Base-by-base conservation (phyloP, 352 stramenopile genomes). In the Globisporangium polare region DNA sequence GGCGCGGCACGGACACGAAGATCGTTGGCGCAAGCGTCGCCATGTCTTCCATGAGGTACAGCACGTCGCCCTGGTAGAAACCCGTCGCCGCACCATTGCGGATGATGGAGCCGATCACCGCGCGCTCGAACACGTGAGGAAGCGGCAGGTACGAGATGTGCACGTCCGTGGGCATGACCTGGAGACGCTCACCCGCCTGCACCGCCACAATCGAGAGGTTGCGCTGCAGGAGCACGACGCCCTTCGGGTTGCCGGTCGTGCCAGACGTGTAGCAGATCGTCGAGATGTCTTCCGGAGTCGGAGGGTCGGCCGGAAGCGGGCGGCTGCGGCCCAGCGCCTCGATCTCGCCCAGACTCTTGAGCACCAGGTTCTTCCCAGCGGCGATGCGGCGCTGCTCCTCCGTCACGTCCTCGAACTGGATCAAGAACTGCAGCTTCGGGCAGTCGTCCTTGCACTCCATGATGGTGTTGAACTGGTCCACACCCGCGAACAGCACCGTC, bases 121-220 rank as follows among this genome's bases (percentile, higher is more conserved):
- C 80, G 13, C 96, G 82, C 77, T 99, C 97, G 64, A 98, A 98
- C 53, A 99, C 96, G 74, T 99, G 97, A 2, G 96, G 85, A 42
- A 99, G 70, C 12, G 96, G 97, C 60, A 99, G 77, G 73, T 99
- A 99, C 31, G 88, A 98, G 41, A 99, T 77, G 67, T 99, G 94
- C 27, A 97, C 79, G 71, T 98, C 94, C 6, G 70, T 78, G 3
- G 66, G 12, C 3, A 56, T 15, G 29, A 87, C 62, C 2, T 20
- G 29, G 37, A 88, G 49, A 9, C 75, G 70, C 39, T 86, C 67
- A 7, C 65, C 63, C 0, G 63, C 47, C 27, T 68, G 53, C 4
- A 74, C 27, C 0, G 71, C 60, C 10, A 65, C 50, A 22, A 63
- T 58, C 6, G 76, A 65, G 41, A 92, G 70, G 69, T 92, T 95